Base-by-base conservation (phyloP, 2,329 filamentous ascomycete species). In the Fusarium multiceps region DNA sequence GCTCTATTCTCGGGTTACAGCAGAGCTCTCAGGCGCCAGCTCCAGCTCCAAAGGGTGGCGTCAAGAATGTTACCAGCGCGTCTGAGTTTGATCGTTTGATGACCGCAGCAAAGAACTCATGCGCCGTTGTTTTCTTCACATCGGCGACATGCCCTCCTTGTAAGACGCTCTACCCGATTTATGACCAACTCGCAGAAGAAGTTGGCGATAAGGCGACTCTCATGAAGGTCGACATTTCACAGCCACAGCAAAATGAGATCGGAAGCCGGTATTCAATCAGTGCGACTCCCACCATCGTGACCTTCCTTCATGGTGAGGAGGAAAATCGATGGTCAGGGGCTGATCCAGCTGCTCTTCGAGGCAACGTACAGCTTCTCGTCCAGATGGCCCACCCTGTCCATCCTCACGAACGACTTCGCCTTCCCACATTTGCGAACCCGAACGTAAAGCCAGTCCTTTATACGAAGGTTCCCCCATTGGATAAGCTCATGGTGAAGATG, bases 111-210 rank as follows among this genome's bases (percentile, higher is more conserved):
- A 84, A 84, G 28, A 84, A 86, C 7, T 90, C 91, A 1, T 93
- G 91, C 64, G 93, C 93, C 0, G 88, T 95, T 40, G 86, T 98
- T 59, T 98, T 98, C 83, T 98, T 98, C 82, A 98, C 95, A 0
- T 97, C 93, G 6, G 88, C 92, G 4, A 96, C 91, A 4, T 98
- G 94, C 76, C 87, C 89, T 1, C 94, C 94, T 1, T 98, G 95
- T 85, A 95, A 92, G 78, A 81, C 89, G 18, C 86, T 95, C 4
- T 97, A 97, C 74, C 93, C 94, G 2, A 80, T 90, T 1, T 98
- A 93, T 74, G 92, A 97, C 65, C 85, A 93, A 69, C 84, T 98
- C 1, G 94, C 94, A 3, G 88, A 87, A 27, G 91, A 97, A 76
- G 85, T 90, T 28, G 90, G 87, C 2, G 82, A 87, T 32, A 90